phyloP scores from a whole-genome alignment of 345 rosid species.

The Cardamine occulta region DNA sequence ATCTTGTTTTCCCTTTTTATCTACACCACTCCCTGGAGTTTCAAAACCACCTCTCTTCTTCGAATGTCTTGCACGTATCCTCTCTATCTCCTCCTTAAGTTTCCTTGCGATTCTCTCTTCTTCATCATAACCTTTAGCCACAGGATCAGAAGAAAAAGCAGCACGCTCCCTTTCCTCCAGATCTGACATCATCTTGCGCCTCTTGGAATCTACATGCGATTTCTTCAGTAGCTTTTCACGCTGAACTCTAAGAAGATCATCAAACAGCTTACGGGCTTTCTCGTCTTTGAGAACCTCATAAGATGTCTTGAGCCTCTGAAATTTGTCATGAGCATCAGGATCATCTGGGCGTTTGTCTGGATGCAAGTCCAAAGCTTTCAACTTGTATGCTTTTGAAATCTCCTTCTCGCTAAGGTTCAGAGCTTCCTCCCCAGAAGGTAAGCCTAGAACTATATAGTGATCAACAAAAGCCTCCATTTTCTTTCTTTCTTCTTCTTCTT shows the following conservation, averaged over 20 bases:
- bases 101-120: constrained; percentile 73
- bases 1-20: constrained; percentile 42
- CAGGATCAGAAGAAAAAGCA: constrained; percentile 61
- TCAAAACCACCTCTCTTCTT: constrained; percentile 47
- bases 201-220: constrained; percentile 65
- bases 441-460: constrained; percentile 79
- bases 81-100: constrained; percentile 72
- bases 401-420: constrained; percentile 70
- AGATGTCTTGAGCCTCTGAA: constrained; percentile 74
- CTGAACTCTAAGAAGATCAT: constrained; percentile 79
- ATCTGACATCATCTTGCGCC: constrained; percentile 78
- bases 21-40: constrained; percentile 43
- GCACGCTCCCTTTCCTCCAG: constrained; percentile 83
- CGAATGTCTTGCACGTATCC: constrained; percentile 67
- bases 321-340: constrained; percentile 75
- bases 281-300: constrained; percentile 80
- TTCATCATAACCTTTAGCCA: constrained; percentile 52
- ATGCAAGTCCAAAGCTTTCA: constrained; percentile 78
- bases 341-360: constrained; percentile 90
- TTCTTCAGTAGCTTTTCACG: constrained; percentile 62
- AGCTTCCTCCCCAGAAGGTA: constrained; percentile 89
- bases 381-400: constrained; percentile 74
- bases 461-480: constrained; percentile 63
- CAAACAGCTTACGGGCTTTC: constrained; percentile 78
- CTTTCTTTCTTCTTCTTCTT: background rate